Conservation (phyloP, 2,329 filamentous ascomycete species). For the Trichoderma sp. region DNA sequence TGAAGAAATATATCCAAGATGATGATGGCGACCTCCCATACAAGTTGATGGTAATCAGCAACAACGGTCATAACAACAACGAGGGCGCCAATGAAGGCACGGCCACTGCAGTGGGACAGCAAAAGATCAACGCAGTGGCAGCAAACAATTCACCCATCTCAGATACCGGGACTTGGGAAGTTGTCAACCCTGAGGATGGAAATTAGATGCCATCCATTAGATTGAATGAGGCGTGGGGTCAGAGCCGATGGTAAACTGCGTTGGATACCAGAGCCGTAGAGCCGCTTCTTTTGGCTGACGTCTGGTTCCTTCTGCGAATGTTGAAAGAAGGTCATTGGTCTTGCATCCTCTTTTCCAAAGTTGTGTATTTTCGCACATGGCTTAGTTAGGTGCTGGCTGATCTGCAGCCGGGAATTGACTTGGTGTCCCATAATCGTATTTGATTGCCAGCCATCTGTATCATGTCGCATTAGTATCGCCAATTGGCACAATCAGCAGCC, state of each 20-base stretch:
- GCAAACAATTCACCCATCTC: constrained; percentile 1
- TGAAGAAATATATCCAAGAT: constrained; percentile 7
- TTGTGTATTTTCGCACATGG: not conserved
- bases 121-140: not conserved
- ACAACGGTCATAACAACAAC: not conserved
- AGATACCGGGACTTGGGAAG: constrained; percentile 1
- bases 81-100: not conserved
- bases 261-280: not conserved
- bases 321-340: not conserved
- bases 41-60: not conserved
- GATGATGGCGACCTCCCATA: not conserved
- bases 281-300: too few relatives aligned
- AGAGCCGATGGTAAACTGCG: not conserved
- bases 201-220: not conserved
- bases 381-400: not conserved
- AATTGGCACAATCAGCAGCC: not conserved
- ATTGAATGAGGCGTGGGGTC: not conserved
- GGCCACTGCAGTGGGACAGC: not conserved
- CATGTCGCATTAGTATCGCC: not conserved
- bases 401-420: not conserved
- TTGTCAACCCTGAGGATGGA: not conserved
- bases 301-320: not conserved
- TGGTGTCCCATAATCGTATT: not conserved
- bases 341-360: not conserved
- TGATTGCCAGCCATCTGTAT: not conserved